Evolutionary conservation across 768 basidiomycete genomes (phyloP), one percentile per base, ranked within the genome.

Genomic region (Myochromella boudieri): DNA sequence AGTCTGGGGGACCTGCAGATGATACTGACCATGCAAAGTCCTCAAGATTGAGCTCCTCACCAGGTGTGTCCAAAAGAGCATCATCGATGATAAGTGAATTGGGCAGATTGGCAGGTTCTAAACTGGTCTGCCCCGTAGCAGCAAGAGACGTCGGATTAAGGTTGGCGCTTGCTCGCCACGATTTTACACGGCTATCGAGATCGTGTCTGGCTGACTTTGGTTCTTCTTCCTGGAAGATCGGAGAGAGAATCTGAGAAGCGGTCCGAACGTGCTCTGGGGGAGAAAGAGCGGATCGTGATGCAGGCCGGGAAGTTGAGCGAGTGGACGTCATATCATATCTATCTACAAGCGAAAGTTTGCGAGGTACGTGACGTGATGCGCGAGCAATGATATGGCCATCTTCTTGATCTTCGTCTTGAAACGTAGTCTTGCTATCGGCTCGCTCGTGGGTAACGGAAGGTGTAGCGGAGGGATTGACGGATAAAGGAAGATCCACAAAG

Each of bases 1-100:
- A 62, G 39, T 74, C 74, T 25, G 65, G 67, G 17, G 87, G 87
- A n/a, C 87, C 87, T 2, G 65, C 63, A 6, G 87, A 87, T 6
- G 84, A 82, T 20, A 80, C 71, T 7, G 85, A 86, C 82, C 85
- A 90, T 7, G 73, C 59, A 57, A 76, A 90, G 53, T 88, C 86
- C 33, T 80, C 80, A 22, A 84, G 62, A 52, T 84, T 75, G 43
- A 85, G 65, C 48, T 75, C 75, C 10, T 71, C 66, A 18, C 66
- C 65, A n/a, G 58, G 59, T 44, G 33, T 41, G 9, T 57, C 52
- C 29, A 60, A 52, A n/a, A 60, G 58, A 9, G 60, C 57, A 29
- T 60, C 65, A n/a, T 67, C 60, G 38, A 71, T 58, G 6, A 61
- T 51, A 27, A 75, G 50, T 14, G 65, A 61, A 50, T 76, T 78